phyloP scores from a whole-genome alignment of 2,329 filamentous ascomycete species.

The Aspergillus fischeri region DNA sequence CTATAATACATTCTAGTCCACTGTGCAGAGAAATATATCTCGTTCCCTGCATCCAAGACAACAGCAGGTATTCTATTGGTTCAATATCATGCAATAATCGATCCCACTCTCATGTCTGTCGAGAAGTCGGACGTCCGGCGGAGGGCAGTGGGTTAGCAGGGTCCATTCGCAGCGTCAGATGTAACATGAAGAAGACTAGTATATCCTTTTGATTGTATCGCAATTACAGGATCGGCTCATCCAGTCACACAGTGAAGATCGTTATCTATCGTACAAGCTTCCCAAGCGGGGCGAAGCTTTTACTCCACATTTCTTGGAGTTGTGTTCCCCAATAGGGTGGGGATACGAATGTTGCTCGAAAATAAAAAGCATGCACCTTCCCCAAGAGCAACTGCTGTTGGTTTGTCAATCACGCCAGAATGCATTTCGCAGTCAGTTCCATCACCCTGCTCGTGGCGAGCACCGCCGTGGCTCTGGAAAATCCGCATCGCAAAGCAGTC shows the following conservation, averaged over 20 bases:
- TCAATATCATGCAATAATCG: not conserved
- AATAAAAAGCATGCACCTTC: not conserved
- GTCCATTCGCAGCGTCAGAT: not conserved
- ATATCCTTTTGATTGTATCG: too few relatives aligned
- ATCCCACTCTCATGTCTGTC: not conserved
- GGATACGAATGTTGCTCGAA: not conserved
- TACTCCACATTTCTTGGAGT: not conserved
- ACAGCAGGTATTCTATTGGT: not conserved
- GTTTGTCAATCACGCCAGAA: not conserved
- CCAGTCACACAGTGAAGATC: not conserved
- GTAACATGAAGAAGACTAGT: not conserved
- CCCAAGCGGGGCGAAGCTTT: not conserved
- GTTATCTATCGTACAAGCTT: not conserved
- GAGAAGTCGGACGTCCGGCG: not conserved
- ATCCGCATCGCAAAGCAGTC: not conserved
- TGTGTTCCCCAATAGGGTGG: not conserved
- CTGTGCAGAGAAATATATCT: too few relatives aligned
- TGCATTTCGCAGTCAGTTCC: conserved; percentile 2
- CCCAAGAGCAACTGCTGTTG: not conserved
- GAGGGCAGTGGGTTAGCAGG: not conserved
- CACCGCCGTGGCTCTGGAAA: conserved; percentile 2
- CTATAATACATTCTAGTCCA: too few relatives aligned
- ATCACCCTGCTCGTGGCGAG: conserved; percentile 7
- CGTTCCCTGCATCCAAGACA: not conserved
- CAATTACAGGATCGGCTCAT: too few relatives aligned